Evolutionary conservation across 352 stramenopile species (phyloP).

Genomic region (Globisporangium splendens): DNA sequence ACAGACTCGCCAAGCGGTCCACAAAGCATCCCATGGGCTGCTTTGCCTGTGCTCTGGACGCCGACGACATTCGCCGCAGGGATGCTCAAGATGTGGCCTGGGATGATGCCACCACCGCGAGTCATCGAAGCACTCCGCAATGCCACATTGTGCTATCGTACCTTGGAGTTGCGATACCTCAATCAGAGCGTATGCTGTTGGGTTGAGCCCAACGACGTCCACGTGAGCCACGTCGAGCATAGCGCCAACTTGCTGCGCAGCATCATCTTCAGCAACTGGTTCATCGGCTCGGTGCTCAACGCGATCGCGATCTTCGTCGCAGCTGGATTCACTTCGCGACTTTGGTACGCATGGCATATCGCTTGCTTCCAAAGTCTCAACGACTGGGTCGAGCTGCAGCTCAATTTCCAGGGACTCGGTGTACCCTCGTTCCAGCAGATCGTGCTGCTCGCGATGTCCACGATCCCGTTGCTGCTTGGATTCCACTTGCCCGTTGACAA

Average conservation of each 20-base stretch:
- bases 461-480: conserved; percentile 22
- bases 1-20: conserved; percentile 19
- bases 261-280: conserved; percentile 38
- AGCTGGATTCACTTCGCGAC: conserved; percentile 17
- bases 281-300: conserved; percentile 37
- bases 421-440: conserved; percentile 27
- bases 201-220: conserved; percentile 26
- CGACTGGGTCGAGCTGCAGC: conserved; percentile 25
- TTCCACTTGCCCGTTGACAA: conserved; percentile 31
- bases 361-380: conserved; percentile 23
- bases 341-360: conserved; percentile 17
- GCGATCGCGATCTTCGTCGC: conserved; percentile 26
- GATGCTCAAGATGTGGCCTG: conserved; percentile 23
- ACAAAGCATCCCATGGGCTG: background rate
- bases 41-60: conserved; percentile 27
- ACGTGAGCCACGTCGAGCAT: conserved; percentile 18
- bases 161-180: conserved; percentile 31
- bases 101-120: conserved; percentile 30
- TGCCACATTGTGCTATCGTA: conserved; percentile 27
- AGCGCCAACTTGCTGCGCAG: conserved; percentile 21
- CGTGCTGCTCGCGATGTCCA: conserved; percentile 25
- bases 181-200: conserved; percentile 34
- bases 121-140: conserved; percentile 29
- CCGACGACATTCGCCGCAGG: conserved; percentile 21
- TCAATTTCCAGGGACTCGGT: conserved; percentile 35